phyloP scores from a whole-genome alignment of 192 early-diverging fungal genomes.

The Coemansia sp. region DNA sequence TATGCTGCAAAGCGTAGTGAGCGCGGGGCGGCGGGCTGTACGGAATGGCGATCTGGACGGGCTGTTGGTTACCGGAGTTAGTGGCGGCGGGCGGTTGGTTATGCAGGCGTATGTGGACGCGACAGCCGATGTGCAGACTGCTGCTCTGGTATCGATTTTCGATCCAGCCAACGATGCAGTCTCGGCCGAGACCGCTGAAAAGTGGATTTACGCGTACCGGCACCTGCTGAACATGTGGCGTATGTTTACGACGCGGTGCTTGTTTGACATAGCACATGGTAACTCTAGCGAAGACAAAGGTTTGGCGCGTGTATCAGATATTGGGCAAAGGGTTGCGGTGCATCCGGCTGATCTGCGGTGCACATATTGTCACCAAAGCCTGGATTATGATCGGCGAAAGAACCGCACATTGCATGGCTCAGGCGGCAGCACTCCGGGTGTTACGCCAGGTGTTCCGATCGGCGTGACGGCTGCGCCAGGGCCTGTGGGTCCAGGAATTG shows the following conservation, averaged over 20 bases:
- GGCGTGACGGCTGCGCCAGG: conserved; percentile 5
- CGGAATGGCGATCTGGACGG: conserved; percentile 73
- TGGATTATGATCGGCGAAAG: conserved; percentile 29
- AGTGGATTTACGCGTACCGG: conserved; percentile 69
- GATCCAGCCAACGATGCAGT: conserved; percentile 27
- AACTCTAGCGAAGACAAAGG: conserved; percentile 50
- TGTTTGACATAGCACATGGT: conserved; percentile 87
- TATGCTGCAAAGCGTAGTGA: conserved; percentile 62
- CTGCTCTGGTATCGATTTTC: conserved; percentile 64
- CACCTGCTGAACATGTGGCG: conserved; percentile 83
- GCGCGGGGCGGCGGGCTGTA: conserved; percentile 55
- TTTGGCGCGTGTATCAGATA: conserved; percentile 52
- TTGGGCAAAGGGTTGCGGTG: conserved; percentile 55
- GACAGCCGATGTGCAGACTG: conserved; percentile 91
- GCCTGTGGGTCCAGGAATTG: conserved; percentile 9
- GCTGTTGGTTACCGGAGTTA: conserved; percentile 79
- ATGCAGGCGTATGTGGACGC: conserved; percentile 78
- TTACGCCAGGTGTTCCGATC: background rate
- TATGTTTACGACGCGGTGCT: conserved; percentile 78
- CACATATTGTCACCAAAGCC: conserved; percentile 74
- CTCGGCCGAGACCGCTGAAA: conserved; percentile 31
- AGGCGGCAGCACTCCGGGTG: conserved; percentile 8
- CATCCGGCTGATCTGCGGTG: conserved; percentile 83
- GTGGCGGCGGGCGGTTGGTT: conserved; percentile 63
- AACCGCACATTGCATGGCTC: conserved; percentile 8